Base-by-base conservation (phyloP, 2,329 filamentous ascomycete species). In the Aspergillus vadensis region DNA sequence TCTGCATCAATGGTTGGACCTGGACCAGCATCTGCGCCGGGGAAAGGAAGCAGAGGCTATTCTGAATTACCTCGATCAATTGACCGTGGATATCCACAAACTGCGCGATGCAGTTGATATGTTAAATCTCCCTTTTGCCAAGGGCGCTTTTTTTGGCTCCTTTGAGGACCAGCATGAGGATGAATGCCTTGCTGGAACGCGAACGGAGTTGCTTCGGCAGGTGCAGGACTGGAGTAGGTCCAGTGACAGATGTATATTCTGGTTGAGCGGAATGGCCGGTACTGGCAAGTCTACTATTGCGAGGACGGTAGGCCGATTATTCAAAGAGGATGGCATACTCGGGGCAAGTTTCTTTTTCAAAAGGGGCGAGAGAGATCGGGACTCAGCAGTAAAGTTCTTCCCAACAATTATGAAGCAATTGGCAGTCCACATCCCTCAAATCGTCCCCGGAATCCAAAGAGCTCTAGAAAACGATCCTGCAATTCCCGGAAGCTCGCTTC, bases 1-100 rank as follows among this genome's bases (percentile, higher is more conserved):
- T 12, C 15, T 68, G 25, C 39, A 55, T 7, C 48, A 55, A 1
- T 65, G 57, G 50, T 15, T 65, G 15, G 4, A 27, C 5, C 25
- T 63, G 9, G 50, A 60, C 21, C 21, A 64, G n/a, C 52, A 64
- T 55, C 43, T 67, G 2, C 61, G 56, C 1, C 54, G 23, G 15
- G 9, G 43, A 41, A 17, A 58, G 12, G 21, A 64, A 21, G 58
- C 61, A 51, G 55, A 63, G 5, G 43, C 19, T 15, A 59, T 59
- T 15, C 62, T 64, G 17, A 30, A 15, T 49, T 17, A 59, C 14
- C 47, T 57, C n/a, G 52, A 62, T 27, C n/a, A 54, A 50, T 19
- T 57, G 32, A 25, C 10, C 4, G n/a, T 19, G 10, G 9, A 39
- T 9, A 32, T 57, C n/a, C 5, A 57, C 14, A 51, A 57, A 12